Percentiles rank a stretch among this genome's conserved stretches.
Evolutionary conservation across 2,329 filamentous ascomycete genomes (phyloP).

Genomic region (Monosporascus cannonballus): DNA sequence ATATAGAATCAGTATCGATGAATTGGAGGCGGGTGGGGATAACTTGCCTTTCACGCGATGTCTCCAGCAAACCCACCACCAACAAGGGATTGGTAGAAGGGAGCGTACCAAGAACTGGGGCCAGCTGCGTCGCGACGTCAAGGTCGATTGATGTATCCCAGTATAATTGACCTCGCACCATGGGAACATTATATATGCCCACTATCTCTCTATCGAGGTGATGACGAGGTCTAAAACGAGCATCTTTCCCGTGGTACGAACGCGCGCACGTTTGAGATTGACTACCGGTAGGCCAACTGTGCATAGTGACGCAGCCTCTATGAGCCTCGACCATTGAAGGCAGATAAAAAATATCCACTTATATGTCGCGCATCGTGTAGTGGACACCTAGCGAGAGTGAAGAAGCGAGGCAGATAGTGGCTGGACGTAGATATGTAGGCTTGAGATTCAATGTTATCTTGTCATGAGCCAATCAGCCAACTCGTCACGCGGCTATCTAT

Average conservation of each 20-base stretch:
- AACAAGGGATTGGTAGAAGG: not conserved
- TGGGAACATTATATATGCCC: too few relatives aligned
- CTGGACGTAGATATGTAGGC: slow-evolving; percentile 12
- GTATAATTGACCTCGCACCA: too few relatives aligned
- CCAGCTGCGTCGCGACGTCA: not conserved
- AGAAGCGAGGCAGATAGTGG: slow-evolving; percentile 9
- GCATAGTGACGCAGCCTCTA: too few relatives aligned
- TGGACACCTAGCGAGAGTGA: slow-evolving; percentile 1
- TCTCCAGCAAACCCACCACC: not conserved
- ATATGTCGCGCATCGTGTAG: not conserved
- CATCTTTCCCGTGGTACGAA: too few relatives aligned
- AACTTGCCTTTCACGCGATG: not conserved
- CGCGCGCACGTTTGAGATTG: too few relatives aligned
- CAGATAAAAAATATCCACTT: not conserved
- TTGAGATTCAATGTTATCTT: slow-evolving; percentile 13
- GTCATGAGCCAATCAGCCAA: slow-evolving; percentile 16
- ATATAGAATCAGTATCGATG: not conserved
- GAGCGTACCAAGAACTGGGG: not conserved
- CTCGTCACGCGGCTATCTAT: slow-evolving; percentile 11
- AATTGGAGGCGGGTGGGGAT: not conserved
- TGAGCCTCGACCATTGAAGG: not conserved
- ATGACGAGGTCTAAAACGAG: too few relatives aligned
- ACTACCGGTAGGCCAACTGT: too few relatives aligned
- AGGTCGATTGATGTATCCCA: not conserved
- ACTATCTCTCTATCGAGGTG: not conserved